These are phyloP conservation scores for Exophiala phaeomuriformis DNA, from an alignment of 2,329 filamentous ascomycete species.

Conservation along the genomic window DNA sequence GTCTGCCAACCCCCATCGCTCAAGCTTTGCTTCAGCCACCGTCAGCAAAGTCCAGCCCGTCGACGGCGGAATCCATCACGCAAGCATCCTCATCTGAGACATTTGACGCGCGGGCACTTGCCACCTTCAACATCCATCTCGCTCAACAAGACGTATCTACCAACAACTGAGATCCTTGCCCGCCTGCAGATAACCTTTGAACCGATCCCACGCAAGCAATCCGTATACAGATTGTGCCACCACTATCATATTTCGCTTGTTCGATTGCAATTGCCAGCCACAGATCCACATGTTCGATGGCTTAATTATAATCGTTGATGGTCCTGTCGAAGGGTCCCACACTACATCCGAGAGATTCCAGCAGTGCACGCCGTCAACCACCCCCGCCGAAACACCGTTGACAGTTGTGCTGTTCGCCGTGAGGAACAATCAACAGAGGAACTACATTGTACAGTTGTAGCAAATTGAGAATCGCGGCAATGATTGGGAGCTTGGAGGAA, in stretches of 20 bases:
- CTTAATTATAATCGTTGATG: not conserved
- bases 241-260: slow-evolving; percentile 11
- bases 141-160: not conserved
- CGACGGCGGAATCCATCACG: not conserved
- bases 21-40: slow-evolving; percentile 10
- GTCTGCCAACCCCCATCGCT: slow-evolving; percentile 5
- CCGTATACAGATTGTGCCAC: not conserved
- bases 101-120: slow-evolving; percentile 10
- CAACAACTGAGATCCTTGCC: not conserved
- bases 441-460: not conserved
- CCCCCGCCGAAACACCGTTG: not conserved
- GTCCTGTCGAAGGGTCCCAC: not conserved
- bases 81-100: slow-evolving; percentile 17
- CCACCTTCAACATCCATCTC: slow-evolving; percentile 2
- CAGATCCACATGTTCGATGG: slow-evolving; percentile 2
- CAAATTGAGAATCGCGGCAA: too few relatives aligned
- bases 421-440: not conserved
- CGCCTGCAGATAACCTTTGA: not conserved
- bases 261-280: slow-evolving; percentile 8
- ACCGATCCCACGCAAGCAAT: too few relatives aligned
- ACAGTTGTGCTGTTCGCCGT: not conserved
- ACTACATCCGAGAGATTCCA: not conserved
- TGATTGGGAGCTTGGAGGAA: too few relatives aligned
- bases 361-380: not conserved
- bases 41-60: not conserved